Evolutionary conservation across 352 stramenopile genomes (phyloP), one percentile per base, ranked within the genome.

Genomic region (Phytophthora citricola): DNA sequence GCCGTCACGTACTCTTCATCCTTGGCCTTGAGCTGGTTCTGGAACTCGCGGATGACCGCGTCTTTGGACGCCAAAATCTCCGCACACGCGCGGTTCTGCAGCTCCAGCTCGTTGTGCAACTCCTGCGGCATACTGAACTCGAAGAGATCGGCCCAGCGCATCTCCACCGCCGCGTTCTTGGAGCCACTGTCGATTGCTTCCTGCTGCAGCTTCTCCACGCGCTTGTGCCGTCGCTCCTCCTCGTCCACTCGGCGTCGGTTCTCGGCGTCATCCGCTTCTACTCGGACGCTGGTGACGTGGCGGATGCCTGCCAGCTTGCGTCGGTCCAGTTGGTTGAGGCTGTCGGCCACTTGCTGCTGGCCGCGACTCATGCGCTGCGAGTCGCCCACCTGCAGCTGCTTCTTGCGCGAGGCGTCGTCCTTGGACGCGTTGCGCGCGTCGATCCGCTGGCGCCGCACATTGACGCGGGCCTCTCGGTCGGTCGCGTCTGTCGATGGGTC

Each of bases 1-100:
- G 93, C 71, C 17, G 84, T 93, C 32, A 98, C 94, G 65, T 98
- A 98, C 69, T 98, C 90, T 74, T 98, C 95, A 59, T 98, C 95
- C 60, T 98, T 98, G 27, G 72, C 75, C 51, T 97, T 98, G 9
- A 98, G 75, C 65, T 98, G 89, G 2, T 69, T 68, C 73, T 98
- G 91, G 59, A 98, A 97, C 55, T 96, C 90, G 26, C 74, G 81
- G 61, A 98, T 97, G 5, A 98, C 69, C 0, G 65, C 67, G 62
- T 97, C 89, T 73, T 98, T 98, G 2, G 82, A 96, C 17, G 73
- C 76, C 65, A 98, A 79, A 57, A 98, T 98, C 48, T 93, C 89
- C n/a, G 62, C 49, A 62, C 95, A 98, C 17, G 90, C 79, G 15
- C 66, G 70, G 31, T 95, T 94, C 70, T 98, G 95, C 20, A 79